phyloP scores from a whole-genome alignment of 2,329 filamentous ascomycete genomes.

The Aspergillus fructus region DNA sequence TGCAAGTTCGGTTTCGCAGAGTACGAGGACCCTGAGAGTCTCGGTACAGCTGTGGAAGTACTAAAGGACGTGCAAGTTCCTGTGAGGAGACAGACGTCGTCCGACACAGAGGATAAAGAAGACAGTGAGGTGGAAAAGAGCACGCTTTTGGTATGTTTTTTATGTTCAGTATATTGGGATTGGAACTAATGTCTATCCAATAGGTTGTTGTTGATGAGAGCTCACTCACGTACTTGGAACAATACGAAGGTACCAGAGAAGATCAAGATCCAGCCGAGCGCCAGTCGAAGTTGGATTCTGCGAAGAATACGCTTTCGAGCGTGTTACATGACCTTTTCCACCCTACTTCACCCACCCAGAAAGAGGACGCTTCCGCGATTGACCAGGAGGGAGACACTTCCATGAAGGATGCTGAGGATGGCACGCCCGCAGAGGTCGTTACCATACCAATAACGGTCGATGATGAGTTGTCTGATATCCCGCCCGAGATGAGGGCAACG shows the following conservation, averaged over 20 bases:
- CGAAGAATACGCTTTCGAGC: slow-evolving; percentile 65
- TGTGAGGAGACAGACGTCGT: slow-evolving; percentile 65
- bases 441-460: slow-evolving; percentile 86
- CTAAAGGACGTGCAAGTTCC: slow-evolving; percentile 81
- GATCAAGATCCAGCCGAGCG: slow-evolving; percentile 62
- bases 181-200: slow-evolving; percentile 17
- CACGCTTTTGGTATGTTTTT: slow-evolving; percentile 60
- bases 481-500: slow-evolving; percentile 91
- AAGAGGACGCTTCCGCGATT: slow-evolving; percentile 45
- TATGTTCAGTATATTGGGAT: neutral
- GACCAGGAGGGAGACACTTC: slow-evolving; percentile 67
- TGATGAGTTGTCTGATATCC: slow-evolving; percentile 93
- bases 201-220: slow-evolving; percentile 74
- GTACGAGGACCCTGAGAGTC: slow-evolving; percentile 86
- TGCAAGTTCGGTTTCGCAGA: slow-evolving; percentile 93
- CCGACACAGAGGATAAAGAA: slow-evolving; percentile 43
- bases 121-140: slow-evolving; percentile 63
- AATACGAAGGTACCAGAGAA: slow-evolving; percentile 67
- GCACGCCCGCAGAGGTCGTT: slow-evolving; percentile 73
- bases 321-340: slow-evolving; percentile 72
- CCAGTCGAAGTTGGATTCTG: slow-evolving; percentile 68
- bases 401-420: slow-evolving; percentile 67
- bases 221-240: slow-evolving; percentile 80
- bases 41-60: slow-evolving; percentile 81
- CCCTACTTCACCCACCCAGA: slow-evolving; percentile 54